phyloP scores from a whole-genome alignment of 192 early-diverging fungal genomes.

The Backusella tarrabulga region DNA sequence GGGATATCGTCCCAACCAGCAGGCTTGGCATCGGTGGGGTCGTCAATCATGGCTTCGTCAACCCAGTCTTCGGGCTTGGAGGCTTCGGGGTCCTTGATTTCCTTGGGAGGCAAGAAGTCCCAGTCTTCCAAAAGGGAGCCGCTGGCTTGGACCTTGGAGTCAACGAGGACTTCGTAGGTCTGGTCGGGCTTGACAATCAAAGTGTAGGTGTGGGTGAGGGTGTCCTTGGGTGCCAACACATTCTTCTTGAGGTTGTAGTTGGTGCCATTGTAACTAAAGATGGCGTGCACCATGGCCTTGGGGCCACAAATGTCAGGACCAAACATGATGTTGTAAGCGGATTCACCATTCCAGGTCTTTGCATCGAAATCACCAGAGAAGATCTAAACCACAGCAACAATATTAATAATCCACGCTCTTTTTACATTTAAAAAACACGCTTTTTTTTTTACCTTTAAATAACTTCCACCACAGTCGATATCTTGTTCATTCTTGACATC shows the following conservation, averaged over 20 bases:
- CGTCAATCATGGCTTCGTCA: constrained; percentile 69
- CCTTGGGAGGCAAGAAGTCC: constrained; percentile 78
- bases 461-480: constrained; percentile 92
- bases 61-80: constrained; percentile 92
- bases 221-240: constrained; percentile 70
- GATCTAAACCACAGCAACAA: constrained; percentile 42
- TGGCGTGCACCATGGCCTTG: constrained; percentile 91
- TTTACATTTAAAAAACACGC: neutral
- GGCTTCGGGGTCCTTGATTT: constrained; percentile 77
- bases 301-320: constrained; percentile 93
- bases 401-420: neutral
- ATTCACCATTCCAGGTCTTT: constrained; percentile 79
- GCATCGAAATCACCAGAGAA: constrained; percentile 81
- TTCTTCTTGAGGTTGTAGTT: constrained; percentile 79
- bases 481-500: constrained; percentile 88
- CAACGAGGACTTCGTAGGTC: constrained; percentile 72
- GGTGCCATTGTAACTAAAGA: constrained; percentile 92
- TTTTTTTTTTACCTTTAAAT: constrained; percentile 61
- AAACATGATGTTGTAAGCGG: constrained; percentile 80
- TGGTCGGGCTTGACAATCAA: constrained; percentile 77
- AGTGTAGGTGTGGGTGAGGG: constrained; percentile 87
- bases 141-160: constrained; percentile 75
- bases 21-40: constrained; percentile 75
- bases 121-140: constrained; percentile 79
- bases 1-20: constrained; percentile 73